Evolutionary conservation across 164 flowering plant species (phyloP).

Genomic region (Tetrastigma voinierianum): DNA sequence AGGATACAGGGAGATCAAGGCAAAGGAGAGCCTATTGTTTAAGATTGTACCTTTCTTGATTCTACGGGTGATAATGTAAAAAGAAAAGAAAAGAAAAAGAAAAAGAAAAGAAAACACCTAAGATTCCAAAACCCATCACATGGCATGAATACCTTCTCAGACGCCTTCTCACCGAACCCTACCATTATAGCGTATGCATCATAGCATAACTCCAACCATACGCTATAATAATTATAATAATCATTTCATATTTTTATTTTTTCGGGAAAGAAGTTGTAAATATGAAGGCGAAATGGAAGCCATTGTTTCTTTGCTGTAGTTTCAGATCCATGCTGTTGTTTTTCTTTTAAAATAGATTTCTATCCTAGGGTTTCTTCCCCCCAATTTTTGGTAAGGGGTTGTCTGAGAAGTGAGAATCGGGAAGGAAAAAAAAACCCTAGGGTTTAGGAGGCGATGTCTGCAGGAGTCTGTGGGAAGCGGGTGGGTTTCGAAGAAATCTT

Average conservation of each 20-base stretch:
- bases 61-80: constrained; percentile 14
- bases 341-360: too few species aligned
- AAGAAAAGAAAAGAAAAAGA: too few species aligned
- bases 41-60: constrained; percentile 6
- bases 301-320: too few species aligned
- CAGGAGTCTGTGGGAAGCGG: constrained; percentile 34
- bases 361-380: too few species aligned
- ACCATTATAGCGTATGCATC: too few species aligned
- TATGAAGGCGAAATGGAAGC: too few species aligned
- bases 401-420: too few species aligned
- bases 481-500: constrained; percentile 31
- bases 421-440: neutral
- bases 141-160: neutral
- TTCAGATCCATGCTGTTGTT: too few species aligned
- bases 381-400: too few species aligned
- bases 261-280: neutral
- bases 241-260: neutral
- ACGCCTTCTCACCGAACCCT: neutral
- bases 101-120: constrained; percentile 9
- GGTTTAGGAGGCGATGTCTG: constrained; percentile 29
- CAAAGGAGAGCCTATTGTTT: neutral
- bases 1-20: neutral
- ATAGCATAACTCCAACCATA: neutral
- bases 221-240: neutral
- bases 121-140: constrained; percentile 8